Conservation (phyloP, 2,329 filamentous ascomycete genomes). For the Tolypocladium album region DNA sequence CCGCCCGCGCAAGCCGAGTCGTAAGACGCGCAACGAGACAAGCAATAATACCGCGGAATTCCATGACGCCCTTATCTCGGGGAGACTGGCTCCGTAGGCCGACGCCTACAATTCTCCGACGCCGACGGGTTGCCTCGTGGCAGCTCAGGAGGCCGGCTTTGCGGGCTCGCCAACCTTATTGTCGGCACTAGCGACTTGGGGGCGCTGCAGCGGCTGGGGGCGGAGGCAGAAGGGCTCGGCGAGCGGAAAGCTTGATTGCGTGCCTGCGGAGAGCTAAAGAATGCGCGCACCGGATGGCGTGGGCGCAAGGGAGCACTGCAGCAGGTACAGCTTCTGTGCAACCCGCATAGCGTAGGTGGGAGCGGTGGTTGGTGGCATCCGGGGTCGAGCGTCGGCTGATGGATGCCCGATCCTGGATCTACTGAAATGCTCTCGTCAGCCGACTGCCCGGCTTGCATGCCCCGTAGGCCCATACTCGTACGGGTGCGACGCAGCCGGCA, state of each 20-base stretch:
- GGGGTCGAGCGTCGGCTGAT: constrained; percentile 1
- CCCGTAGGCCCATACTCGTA: background rate
- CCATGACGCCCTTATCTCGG: background rate
- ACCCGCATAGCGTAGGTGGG: constrained; percentile 2
- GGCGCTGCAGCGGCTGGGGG: background rate
- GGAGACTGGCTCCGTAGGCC: background rate
- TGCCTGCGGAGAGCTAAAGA: background rate
- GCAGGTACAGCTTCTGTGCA: background rate
- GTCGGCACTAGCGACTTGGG: background rate
- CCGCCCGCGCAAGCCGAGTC: background rate
- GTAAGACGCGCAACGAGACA: background rate
- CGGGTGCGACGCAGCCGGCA: background rate
- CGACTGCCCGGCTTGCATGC: background rate
- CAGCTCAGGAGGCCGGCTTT: background rate
- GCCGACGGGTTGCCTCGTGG: background rate
- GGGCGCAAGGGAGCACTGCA: background rate
- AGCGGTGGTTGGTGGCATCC: constrained; percentile 2
- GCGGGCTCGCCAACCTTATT: background rate
- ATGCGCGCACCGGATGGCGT: background rate
- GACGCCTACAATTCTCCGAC: background rate
- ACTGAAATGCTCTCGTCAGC: background rate
- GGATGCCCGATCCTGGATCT: background rate
- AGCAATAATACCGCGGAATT: background rate
- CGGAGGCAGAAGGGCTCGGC: background rate
- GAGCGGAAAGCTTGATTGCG: constrained; percentile 1